Evolutionary conservation across 2,329 filamentous ascomycete species (phyloP).

Genomic region (Epichloe scottii): DNA sequence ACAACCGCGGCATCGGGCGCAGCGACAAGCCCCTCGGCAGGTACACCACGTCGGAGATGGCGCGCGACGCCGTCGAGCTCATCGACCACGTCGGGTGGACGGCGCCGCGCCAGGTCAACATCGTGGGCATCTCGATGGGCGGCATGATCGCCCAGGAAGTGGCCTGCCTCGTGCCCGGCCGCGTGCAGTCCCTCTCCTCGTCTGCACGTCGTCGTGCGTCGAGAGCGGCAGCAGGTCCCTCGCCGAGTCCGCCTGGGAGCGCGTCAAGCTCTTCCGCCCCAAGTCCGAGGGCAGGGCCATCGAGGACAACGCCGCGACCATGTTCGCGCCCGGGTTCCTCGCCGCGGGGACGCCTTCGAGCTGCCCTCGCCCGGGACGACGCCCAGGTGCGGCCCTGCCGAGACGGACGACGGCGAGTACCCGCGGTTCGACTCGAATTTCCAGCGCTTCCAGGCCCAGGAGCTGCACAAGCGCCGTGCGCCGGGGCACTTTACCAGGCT

Average conservation of each 20-base stretch:
- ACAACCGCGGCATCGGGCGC: slow-evolving; percentile 75
- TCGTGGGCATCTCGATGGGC: slow-evolving; percentile 72
- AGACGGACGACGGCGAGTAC: slow-evolving; percentile 25
- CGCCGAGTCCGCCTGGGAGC: slow-evolving; percentile 48
- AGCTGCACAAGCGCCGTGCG: slow-evolving; percentile 58
- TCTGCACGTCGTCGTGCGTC: slow-evolving; percentile 48
- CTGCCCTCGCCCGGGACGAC: slow-evolving; percentile 34
- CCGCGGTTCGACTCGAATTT: slow-evolving; percentile 59
- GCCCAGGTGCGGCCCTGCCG: slow-evolving; percentile 22
- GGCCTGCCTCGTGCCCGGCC: slow-evolving; percentile 36
- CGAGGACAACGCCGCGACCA: slow-evolving; percentile 46
- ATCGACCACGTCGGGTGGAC: slow-evolving; percentile 58
- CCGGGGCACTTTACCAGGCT: slow-evolving; percentile 45
- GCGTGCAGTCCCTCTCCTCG: slow-evolving; percentile 45
- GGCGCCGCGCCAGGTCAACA: slow-evolving; percentile 39
- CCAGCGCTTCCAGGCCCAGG: slow-evolving; percentile 70
- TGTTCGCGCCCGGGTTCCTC: slow-evolving; percentile 58
- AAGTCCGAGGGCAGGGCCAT: slow-evolving; percentile 58
- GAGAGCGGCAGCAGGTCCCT: slow-evolving; percentile 50
- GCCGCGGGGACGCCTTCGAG: slow-evolving; percentile 42
- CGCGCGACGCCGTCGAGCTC: slow-evolving; percentile 61
- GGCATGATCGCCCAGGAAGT: slow-evolving; percentile 90
- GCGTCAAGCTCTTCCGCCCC: slow-evolving; percentile 49
- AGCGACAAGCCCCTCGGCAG: slow-evolving; percentile 65
- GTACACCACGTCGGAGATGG: slow-evolving; percentile 80